A percentile compares a stretch with the other conserved stretches of the same genome.
These are phyloP conservation scores for Pharus latifolius DNA, from an alignment of 176 grass and related monocot genomes.

Conservation along the genomic window DNA sequence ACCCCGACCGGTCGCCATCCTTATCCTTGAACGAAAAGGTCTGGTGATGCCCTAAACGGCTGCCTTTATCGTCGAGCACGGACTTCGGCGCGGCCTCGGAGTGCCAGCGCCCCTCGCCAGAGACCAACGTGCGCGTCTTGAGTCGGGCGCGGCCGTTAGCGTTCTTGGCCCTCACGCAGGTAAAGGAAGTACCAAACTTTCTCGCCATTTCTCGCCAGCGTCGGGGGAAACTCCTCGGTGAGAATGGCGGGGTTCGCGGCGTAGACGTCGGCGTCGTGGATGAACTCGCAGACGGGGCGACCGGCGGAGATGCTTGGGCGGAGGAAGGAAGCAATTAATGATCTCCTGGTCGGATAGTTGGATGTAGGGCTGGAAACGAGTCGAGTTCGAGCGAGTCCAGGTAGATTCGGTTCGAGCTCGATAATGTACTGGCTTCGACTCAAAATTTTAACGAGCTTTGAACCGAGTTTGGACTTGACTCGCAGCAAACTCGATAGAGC, in stretches of 20 bases:
- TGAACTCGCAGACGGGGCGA: not conserved
- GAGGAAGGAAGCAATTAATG: not conserved
- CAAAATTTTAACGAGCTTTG: no score
- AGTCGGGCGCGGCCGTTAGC: not conserved
- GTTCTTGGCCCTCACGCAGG: not conserved
- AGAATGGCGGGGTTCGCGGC: not conserved
- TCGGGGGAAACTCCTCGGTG: not conserved
- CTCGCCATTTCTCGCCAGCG: not conserved
- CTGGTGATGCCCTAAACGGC: not conserved
- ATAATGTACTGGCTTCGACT: no score
- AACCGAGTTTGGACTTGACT: no score
- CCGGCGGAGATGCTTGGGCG: not conserved
- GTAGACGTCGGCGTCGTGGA: slow-evolving; percentile 4
- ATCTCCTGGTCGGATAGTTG: slow-evolving; percentile 1
- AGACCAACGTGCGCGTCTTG: not conserved
- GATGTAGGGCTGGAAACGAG: no score
- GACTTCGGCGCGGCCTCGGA: not conserved
- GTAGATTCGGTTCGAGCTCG: no score
- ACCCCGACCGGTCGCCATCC: not conserved
- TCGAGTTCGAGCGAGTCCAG: no score
- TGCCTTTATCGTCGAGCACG: not conserved
- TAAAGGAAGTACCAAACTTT: not conserved
- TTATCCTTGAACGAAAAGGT: not conserved
- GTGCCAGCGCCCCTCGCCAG: not conserved
- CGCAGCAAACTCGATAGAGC: no score